phyloP scores from a whole-genome alignment of 139 green algal species.

The Chlamydomonas schloesseri region DNA sequence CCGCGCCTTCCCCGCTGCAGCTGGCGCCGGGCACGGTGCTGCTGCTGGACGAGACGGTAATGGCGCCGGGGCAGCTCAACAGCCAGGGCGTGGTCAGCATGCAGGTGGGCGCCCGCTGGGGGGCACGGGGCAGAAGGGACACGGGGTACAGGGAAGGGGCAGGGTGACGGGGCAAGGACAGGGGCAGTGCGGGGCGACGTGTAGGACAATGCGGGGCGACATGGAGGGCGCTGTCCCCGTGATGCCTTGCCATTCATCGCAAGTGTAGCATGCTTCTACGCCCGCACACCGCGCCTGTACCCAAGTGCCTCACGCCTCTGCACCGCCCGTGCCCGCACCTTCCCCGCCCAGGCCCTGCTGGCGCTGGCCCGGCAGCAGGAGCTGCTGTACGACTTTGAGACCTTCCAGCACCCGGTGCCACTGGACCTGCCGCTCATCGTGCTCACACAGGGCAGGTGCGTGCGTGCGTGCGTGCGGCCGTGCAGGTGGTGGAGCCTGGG shows the following conservation, averaged over 20 bases:
- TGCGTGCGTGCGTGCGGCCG: too few relatives aligned
- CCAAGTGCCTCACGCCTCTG: too few relatives aligned
- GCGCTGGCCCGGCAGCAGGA: slow-evolving; percentile 59
- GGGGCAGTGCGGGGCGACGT: too few relatives aligned
- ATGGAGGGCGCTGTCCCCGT: too few relatives aligned
- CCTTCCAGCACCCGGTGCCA: slow-evolving; percentile 72
- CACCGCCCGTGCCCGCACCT: background rate
- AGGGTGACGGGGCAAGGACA: too few relatives aligned
- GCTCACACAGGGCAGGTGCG: slow-evolving; percentile 60
- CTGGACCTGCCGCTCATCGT: slow-evolving; percentile 70
- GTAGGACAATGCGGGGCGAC: too few relatives aligned
- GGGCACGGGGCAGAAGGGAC: background rate
- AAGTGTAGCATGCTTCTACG: too few relatives aligned
- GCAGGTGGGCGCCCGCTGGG: slow-evolving; percentile 54
- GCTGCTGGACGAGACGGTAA: slow-evolving; percentile 80
- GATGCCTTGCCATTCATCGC: too few relatives aligned
- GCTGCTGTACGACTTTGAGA: slow-evolving; percentile 80
- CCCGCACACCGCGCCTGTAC: too few relatives aligned
- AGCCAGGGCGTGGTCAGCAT: slow-evolving; percentile 70
- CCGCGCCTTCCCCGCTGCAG: slow-evolving; percentile 61
- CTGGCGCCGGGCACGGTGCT: slow-evolving; percentile 69
- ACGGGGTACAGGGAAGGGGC: too few relatives aligned
- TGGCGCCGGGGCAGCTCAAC: slow-evolving; percentile 70
- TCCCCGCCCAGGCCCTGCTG: slow-evolving; percentile 62
- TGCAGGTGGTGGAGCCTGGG: too few relatives aligned